Conservation (phyloP, 2,329 filamentous ascomycete genomes). For the Dactylellina sp. region DNA sequence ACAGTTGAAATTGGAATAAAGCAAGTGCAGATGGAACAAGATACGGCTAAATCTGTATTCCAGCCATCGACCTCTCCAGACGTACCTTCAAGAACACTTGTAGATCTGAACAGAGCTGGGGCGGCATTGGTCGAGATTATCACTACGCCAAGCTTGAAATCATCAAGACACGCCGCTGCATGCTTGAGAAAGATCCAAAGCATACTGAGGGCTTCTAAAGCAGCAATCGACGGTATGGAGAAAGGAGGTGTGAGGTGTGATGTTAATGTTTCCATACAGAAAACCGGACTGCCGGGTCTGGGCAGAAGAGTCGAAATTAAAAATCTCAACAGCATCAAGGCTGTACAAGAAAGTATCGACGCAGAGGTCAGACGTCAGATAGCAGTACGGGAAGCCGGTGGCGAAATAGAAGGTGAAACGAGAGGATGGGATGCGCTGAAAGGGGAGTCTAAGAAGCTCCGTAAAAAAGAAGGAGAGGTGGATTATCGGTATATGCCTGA, state of each 20-base stretch:
- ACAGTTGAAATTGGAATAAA: constrained; percentile 83
- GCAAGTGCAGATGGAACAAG: constrained; percentile 96
- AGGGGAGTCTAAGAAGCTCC: constrained; percentile 81
- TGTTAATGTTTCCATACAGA: constrained; percentile 89
- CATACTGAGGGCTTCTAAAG: constrained; percentile 81
- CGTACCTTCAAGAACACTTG: constrained; percentile 67
- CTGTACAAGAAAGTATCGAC: constrained; percentile 92
- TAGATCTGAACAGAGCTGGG: constrained; percentile 95
- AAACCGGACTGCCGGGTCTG: constrained; percentile 72
- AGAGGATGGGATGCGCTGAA: constrained; percentile 90
- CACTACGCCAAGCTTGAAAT: constrained; percentile 74
- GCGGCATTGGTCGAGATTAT: constrained; percentile 95
- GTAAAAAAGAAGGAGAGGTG: constrained; percentile 95
- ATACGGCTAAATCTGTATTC: constrained; percentile 51
- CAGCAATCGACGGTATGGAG: constrained; percentile 93
- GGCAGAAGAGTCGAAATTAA: constrained; percentile 97
- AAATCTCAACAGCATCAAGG: constrained; percentile 93
- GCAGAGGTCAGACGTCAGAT: constrained; percentile 93
- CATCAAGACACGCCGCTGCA: constrained; percentile 80
- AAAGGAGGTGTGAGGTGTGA: constrained; percentile 89
- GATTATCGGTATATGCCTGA: constrained; percentile 99
- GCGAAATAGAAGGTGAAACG: constrained; percentile 83
- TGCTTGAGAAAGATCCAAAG: constrained; percentile 89
- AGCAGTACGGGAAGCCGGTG: constrained; percentile 78
- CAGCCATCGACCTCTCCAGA: constrained; percentile 78